Percentiles rank a stretch among this genome's conserved stretches.
phyloP scores from a whole-genome alignment of 169 alveolate species.

The Plasmodium sp. region DNA sequence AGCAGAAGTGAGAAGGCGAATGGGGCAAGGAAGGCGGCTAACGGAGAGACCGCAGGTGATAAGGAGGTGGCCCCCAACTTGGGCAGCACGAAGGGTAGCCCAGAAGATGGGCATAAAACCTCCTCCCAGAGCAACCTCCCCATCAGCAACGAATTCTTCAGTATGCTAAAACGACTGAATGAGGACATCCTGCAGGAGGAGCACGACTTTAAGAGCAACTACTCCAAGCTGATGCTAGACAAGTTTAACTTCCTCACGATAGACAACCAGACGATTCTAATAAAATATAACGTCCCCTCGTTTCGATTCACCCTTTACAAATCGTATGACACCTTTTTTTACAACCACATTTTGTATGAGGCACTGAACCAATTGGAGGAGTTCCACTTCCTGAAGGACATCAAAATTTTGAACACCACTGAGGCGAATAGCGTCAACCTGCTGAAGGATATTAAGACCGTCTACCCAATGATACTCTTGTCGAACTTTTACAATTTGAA shows the following conservation, averaged over 20 bases:
- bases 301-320: slow-evolving; percentile 32
- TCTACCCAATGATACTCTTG: slow-evolving; percentile 45
- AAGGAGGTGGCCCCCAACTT: neutral
- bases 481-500: slow-evolving; percentile 39
- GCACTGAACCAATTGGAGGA: neutral
- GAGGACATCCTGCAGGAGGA: slow-evolving; percentile 17
- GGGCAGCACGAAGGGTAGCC: neutral
- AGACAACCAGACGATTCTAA: slow-evolving; percentile 46
- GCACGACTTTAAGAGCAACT: neutral
- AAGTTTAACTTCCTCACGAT: slow-evolving; percentile 44
- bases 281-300: slow-evolving; percentile 47
- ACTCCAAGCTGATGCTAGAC: slow-evolving; percentile 27
- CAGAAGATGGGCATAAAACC: neutral
- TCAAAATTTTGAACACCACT: slow-evolving; percentile 4
- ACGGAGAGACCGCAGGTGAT: neutral
- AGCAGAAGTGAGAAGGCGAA: neutral
- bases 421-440: slow-evolving; percentile 44
- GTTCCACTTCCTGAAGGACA: slow-evolving; percentile 14
- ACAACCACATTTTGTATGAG: slow-evolving; percentile 38
- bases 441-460: slow-evolving; percentile 39
- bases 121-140: neutral
- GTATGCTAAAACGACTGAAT: slow-evolving; percentile 11
- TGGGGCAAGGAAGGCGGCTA: neutral
- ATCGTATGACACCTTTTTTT: slow-evolving; percentile 45
- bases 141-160: neutral